Base-by-base conservation (phyloP, 257 asterid species). In the Hygrophila difformis region DNA sequence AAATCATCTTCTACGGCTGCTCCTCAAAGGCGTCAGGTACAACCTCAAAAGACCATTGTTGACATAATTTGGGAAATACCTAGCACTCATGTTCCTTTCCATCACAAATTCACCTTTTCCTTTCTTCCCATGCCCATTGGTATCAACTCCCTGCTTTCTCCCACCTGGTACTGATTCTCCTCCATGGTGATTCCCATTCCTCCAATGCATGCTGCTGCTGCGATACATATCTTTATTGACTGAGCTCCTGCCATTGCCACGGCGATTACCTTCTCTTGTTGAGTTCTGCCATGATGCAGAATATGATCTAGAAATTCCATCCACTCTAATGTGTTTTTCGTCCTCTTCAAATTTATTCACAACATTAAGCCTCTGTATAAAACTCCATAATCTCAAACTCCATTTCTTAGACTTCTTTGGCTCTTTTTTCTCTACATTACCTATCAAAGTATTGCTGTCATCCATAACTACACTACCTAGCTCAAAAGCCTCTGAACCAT, bases 161-260 rank as follows among this genome's bases (percentile, higher is more conserved):
- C 62, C 71, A 69, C 81, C 69, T 55, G 93, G 87, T 3, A 2
- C 37, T 56, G 68, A 76, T 3, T 81, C 68, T 19, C 78, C 93
- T 14, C 79, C 84, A 16, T 56, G 40, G 28, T 43, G 66, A 36
- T 64, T 55, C 3, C 61, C 71, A 41, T 72, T 67, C 55, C 96
- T 79, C 75, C 84, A 74, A 64, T 84, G 77, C 53, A 79, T 89
- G 35, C 96, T 82, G 53, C 96, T 86, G 69, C 94, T 87, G 50
- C 94, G 59, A 18, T 71, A 53, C 46, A 72, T 65, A 23, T 62
- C 69, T 62, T 84, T 33, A 12, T 9, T 33, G 37, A 33, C 6
- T 33, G 12, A 2, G 10, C 37, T 12, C 12, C 37, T 70, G 3
- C 1, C 26, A 39, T 66, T 81, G 9, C 53, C 66, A 22, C n/a